Conservation (phyloP, 106 monocot genomes). For the Dendrobium officinale region DNA sequence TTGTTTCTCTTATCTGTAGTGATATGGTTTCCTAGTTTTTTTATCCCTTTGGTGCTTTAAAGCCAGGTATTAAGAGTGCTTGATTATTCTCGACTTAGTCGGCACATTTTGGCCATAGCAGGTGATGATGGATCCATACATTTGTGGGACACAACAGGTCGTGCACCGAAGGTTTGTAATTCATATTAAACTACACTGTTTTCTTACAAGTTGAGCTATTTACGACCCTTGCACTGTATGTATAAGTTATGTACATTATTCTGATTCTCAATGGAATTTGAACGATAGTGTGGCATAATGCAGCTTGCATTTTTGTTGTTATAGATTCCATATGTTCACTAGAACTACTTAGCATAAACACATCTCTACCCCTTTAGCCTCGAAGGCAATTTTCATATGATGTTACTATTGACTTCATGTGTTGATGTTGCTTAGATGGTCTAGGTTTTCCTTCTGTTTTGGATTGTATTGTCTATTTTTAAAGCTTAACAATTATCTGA, state of each 20-base stretch:
- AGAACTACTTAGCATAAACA: too few species aligned
- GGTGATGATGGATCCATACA: constrained; percentile 98
- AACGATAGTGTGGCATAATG: neutral
- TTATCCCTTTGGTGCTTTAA: constrained; percentile 18
- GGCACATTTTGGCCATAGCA: constrained; percentile 86
- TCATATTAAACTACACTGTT: neutral
- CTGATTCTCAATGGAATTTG: neutral
- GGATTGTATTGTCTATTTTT: neutral
- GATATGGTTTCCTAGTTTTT: constrained; percentile 9
- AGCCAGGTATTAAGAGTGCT: constrained; percentile 84
- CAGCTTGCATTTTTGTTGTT: too few species aligned
- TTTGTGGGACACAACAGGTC: constrained; percentile 86
- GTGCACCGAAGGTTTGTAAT: constrained; percentile 67
- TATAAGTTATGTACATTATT: neutral
- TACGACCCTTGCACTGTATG: neutral
- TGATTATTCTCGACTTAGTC: constrained; percentile 90
- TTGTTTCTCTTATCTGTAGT: constrained; percentile 1
- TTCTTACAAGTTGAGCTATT: neutral
- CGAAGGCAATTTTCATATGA: neutral
- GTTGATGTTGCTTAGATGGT: neutral
- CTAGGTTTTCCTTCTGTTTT: neutral
- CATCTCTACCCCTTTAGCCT: too few species aligned
- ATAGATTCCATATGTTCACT: too few species aligned
- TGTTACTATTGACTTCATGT: neutral
- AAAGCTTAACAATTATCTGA: neutral